These are phyloP conservation scores for Puccinia hordei DNA, from an alignment of 1,284 basidiomycete genomes.

Conservation along the genomic window DNA sequence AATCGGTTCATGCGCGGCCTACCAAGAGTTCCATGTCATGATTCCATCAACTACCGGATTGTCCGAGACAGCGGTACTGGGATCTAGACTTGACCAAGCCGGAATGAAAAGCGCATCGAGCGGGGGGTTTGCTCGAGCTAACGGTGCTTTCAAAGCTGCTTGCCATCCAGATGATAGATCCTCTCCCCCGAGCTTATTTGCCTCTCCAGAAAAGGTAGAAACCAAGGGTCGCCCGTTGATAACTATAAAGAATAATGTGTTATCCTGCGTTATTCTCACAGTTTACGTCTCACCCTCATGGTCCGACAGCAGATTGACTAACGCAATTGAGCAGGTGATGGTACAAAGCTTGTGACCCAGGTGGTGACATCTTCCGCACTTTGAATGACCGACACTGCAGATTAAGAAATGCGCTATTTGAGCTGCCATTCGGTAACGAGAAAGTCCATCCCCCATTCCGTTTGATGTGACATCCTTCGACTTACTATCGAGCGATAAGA, in stretches of 20 bases:
- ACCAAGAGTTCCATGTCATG: slow-evolving; percentile 49
- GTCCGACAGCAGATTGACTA: background rate
- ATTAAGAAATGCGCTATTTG: background rate
- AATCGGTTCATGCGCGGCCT: background rate
- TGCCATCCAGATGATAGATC: slow-evolving; percentile 40
- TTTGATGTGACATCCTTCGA: background rate
- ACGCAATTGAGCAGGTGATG: slow-evolving; percentile 34
- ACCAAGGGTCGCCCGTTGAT: slow-evolving; percentile 38
- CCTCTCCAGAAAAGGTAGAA: slow-evolving; percentile 48
- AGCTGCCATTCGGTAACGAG: background rate
- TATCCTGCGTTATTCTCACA: background rate
- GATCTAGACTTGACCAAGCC: slow-evolving; percentile 36
- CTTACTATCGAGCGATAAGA: slow-evolving; percentile 48
- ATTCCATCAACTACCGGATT: slow-evolving; percentile 50
- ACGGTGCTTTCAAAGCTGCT: slow-evolving; percentile 31
- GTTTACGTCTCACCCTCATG: background rate
- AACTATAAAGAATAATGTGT: background rate
- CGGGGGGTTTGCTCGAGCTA: slow-evolving; percentile 11
- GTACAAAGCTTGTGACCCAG: slow-evolving; percentile 48
- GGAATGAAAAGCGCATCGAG: slow-evolving; percentile 44
- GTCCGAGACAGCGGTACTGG: slow-evolving; percentile 19
- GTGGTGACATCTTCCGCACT: slow-evolving; percentile 27
- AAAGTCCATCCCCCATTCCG: background rate
- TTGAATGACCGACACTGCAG: slow-evolving; percentile 43
- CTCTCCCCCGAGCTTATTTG: slow-evolving; percentile 32